A percentile compares a stretch with the other conserved stretches of the same genome.
Conservation (phyloP, 139 green algal genomes). For the Micromonas pusilla region DNA sequence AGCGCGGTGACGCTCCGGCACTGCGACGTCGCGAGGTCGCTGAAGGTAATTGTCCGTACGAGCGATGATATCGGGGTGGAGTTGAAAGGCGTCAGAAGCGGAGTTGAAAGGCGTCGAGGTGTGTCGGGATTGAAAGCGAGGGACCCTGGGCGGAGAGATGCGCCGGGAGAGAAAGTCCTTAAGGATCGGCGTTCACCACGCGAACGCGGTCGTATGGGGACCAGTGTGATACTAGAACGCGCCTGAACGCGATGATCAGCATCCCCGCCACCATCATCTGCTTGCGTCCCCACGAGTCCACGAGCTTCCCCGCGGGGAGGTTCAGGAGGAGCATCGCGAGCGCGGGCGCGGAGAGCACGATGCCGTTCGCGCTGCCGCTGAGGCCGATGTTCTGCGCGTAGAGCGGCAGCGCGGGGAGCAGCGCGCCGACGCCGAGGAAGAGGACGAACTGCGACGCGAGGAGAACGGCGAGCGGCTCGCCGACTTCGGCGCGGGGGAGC, state of each 20-base stretch:
- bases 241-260: background rate
- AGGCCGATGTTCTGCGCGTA: slow-evolving; percentile 26
- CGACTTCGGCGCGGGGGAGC: background rate
- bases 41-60: background rate
- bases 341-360: slow-evolving; percentile 26
- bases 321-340: slow-evolving; percentile 29
- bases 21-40: background rate
- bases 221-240: background rate
- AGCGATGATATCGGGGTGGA: too few relatives aligned
- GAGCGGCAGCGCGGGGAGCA: slow-evolving; percentile 24
- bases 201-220: too few relatives aligned
- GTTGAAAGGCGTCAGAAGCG: too few relatives aligned
- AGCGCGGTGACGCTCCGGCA: background rate
- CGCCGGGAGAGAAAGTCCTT: too few relatives aligned
- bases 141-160: too few relatives aligned
- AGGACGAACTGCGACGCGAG: slow-evolving; percentile 27
- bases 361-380: background rate
- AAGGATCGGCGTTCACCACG: too few relatives aligned
- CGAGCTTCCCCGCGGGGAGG: slow-evolving; percentile 1
- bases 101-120: too few relatives aligned
- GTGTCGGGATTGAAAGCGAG: too few relatives aligned
- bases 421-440: slow-evolving; percentile 26
- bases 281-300: slow-evolving; percentile 22
- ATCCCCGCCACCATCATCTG: slow-evolving; percentile 25
- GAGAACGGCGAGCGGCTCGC: background rate